Percentiles rank a stretch among this genome's conserved stretches.
Conservation (phyloP, 2,329 filamentous ascomycete genomes). For the Pestalotiopsis sp. region DNA sequence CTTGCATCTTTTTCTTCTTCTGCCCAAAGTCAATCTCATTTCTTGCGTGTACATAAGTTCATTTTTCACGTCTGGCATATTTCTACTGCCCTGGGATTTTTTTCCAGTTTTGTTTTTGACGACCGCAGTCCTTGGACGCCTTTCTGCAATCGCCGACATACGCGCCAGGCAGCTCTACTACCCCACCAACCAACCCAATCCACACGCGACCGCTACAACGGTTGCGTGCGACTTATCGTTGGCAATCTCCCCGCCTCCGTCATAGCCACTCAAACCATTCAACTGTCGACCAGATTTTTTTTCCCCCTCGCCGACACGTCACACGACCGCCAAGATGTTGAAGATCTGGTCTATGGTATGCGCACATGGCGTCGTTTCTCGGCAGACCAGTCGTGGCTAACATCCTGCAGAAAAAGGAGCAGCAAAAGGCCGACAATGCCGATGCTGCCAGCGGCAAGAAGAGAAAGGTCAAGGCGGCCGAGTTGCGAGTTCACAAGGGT, state of each 20-base stretch:
- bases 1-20: neutral
- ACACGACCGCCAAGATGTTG: slow-evolving; percentile 68
- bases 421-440: slow-evolving; percentile 89
- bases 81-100: neutral
- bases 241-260: slow-evolving; percentile 2
- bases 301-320: neutral
- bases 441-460: slow-evolving; percentile 77
- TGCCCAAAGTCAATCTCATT: too few species aligned
- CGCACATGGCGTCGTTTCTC: neutral
- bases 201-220: neutral
- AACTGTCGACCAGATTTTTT: neutral
- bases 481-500: slow-evolving; percentile 96
- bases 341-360: slow-evolving; percentile 99
- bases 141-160: neutral
- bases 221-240: neutral
- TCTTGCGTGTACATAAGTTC: too few species aligned
- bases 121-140: too few species aligned
- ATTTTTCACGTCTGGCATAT: neutral
- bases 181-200: neutral
- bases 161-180: neutral
- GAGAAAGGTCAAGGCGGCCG: slow-evolving; percentile 97
- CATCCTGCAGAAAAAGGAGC: slow-evolving; percentile 80
- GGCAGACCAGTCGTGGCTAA: slow-evolving; percentile 12
- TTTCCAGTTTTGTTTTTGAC: neutral
- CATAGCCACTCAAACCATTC: neutral